Conservation (phyloP, 257 asterid genomes). For the Haberlea rhodopensis region DNA sequence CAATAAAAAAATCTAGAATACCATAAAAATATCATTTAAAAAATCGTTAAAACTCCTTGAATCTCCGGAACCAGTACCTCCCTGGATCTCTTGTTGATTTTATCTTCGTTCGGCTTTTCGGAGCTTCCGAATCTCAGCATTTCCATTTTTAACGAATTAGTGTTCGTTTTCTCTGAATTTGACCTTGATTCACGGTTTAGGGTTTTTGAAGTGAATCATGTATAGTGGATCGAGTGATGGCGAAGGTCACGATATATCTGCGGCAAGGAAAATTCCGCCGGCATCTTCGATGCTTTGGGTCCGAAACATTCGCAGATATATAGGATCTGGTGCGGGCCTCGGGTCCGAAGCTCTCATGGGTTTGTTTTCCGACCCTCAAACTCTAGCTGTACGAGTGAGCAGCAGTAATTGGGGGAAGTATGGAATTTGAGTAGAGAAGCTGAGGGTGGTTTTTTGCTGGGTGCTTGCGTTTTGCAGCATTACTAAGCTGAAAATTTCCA, state of each 20-base stretch:
- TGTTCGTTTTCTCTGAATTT: neutral
- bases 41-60: too few relatives aligned
- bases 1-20: too few relatives aligned
- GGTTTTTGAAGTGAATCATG: conserved; percentile 44
- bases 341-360: conserved; percentile 99
- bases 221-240: conserved; percentile 79
- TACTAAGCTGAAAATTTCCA: neutral
- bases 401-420: neutral
- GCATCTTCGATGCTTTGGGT: conserved; percentile 99
- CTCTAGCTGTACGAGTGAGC: neutral
- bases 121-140: too few relatives aligned
- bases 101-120: too few relatives aligned
- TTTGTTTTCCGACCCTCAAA: conserved; percentile 26
- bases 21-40: too few relatives aligned
- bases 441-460: too few relatives aligned
- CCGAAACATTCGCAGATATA: conserved; percentile 92
- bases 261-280: conserved; percentile 74
- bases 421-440: neutral
- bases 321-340: conserved; percentile 98
- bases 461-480: too few relatives aligned
- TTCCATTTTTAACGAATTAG: neutral
- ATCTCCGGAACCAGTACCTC: too few relatives aligned
- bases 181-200: conserved; percentile 1
- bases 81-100: too few relatives aligned
- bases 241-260: conserved; percentile 56